A percentile compares a stretch with the other conserved stretches of the same genome.
phyloP scores from a whole-genome alignment of 1,284 basidiomycete genomes.

The Heterobasidion parviporum region DNA sequence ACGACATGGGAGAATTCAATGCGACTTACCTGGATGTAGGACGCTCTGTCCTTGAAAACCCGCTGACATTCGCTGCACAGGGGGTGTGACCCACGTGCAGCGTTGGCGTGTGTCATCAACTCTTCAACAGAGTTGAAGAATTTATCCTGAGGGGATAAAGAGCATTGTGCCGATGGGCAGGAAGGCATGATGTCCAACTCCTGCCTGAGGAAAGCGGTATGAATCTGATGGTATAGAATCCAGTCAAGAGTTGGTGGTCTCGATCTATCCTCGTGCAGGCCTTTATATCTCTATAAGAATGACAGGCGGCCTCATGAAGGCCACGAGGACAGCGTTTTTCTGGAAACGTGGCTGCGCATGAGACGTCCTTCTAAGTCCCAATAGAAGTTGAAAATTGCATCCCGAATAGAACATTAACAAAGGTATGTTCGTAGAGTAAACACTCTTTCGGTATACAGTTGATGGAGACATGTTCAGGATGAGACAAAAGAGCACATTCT shows the following conservation, averaged over 20 bases:
- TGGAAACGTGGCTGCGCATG: neutral
- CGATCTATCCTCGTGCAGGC: too few relatives aligned
- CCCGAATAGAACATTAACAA: too few relatives aligned
- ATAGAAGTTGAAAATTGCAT: too few relatives aligned
- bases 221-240: too few relatives aligned
- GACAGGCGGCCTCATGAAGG: neutral
- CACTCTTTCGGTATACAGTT: too few relatives aligned
- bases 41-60: constrained; percentile 10
- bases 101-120: constrained; percentile 9
- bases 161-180: constrained; percentile 9
- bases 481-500: too few relatives aligned
- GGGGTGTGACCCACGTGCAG: constrained; percentile 4
- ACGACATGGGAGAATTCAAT: neutral
- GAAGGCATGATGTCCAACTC: neutral
- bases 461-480: too few relatives aligned
- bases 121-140: constrained; percentile 7
- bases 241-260: too few relatives aligned
- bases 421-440: too few relatives aligned
- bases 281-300: neutral
- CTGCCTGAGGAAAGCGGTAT: neutral
- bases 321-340: neutral
- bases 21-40: constrained; percentile 7
- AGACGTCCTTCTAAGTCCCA: too few relatives aligned
- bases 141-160: constrained; percentile 1
- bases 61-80: constrained; percentile 7